Conservation (phyloP, 441 rosid genomes). For the Biscutella auriculata region DNA sequence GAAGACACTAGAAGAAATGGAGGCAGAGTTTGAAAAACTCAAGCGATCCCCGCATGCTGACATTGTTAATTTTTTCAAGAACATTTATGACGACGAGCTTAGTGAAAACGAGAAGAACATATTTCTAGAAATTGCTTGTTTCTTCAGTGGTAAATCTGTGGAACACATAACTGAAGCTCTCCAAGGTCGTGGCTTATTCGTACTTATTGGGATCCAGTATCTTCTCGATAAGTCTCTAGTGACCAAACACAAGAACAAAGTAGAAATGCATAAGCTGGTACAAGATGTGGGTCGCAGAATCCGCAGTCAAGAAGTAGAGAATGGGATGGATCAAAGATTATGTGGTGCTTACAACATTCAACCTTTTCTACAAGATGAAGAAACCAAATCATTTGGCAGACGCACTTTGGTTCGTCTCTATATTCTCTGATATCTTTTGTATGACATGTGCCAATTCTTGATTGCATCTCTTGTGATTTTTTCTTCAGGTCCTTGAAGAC, state of each 20-base stretch:
- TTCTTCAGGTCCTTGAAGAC: slow-evolving; percentile 8
- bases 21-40: background rate
- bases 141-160: slow-evolving; percentile 15
- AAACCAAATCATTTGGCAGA: background rate
- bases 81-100: slow-evolving; percentile 16
- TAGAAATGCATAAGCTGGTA: background rate
- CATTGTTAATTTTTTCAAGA: background rate
- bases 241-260: background rate
- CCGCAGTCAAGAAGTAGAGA: background rate
- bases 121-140: slow-evolving; percentile 28
- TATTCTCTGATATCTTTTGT: background rate
- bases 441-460: background rate
- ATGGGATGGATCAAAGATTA: background rate
- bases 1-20: background rate
- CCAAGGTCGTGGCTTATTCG: background rate
- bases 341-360: background rate
- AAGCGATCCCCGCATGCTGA: background rate
- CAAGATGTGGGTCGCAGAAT: background rate
- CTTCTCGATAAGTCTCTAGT: slow-evolving; percentile 4
- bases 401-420: background rate
- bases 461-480: background rate
- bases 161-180: slow-evolving; percentile 4
- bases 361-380: background rate
- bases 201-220: slow-evolving; percentile 5
- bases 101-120: slow-evolving; percentile 15